Conservation (phyloP, 1,284 basidiomycete genomes). For the Mrakiaceae sp. region DNA sequence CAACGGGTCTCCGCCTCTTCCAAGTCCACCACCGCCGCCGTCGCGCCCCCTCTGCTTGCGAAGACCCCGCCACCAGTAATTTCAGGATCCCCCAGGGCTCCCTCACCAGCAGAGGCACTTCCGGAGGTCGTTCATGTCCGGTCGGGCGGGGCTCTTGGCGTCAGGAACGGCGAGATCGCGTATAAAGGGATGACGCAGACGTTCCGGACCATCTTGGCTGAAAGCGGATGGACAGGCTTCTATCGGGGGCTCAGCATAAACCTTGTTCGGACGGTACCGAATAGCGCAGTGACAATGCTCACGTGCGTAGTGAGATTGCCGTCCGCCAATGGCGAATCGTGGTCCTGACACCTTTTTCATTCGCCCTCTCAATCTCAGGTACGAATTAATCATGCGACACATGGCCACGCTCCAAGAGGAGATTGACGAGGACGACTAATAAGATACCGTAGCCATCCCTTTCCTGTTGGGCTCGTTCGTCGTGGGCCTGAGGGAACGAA, state of each 20-base stretch:
- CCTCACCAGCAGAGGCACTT: too few species aligned
- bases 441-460: background rate
- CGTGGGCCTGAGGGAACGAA: too few species aligned
- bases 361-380: slow-evolving; percentile 23
- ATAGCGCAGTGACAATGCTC: slow-evolving; percentile 84
- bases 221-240: slow-evolving; percentile 75
- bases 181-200: slow-evolving; percentile 59
- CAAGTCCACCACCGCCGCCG: slow-evolving; percentile 15
- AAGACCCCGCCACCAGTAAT: too few species aligned
- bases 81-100: too few species aligned
- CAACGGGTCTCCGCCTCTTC: slow-evolving; percentile 32
- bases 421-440: background rate
- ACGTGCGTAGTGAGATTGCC: slow-evolving; percentile 52
- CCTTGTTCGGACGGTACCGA: slow-evolving; percentile 81
- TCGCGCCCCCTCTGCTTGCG: background rate
- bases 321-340: background rate
- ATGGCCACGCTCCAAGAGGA: slow-evolving; percentile 21
- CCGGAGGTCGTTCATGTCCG: background rate
- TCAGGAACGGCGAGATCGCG: slow-evolving; percentile 6
- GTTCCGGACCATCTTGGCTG: slow-evolving; percentile 54
- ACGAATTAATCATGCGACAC: slow-evolving; percentile 39
- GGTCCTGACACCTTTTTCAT: background rate
- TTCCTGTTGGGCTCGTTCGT: too few species aligned
- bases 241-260: slow-evolving; percentile 87
- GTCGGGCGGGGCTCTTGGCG: slow-evolving; percentile 18